Evolutionary conservation across 169 alveolate species (phyloP), one percentile per base, ranked within the genome.

Genomic region (Eimeria praecox): DNA sequence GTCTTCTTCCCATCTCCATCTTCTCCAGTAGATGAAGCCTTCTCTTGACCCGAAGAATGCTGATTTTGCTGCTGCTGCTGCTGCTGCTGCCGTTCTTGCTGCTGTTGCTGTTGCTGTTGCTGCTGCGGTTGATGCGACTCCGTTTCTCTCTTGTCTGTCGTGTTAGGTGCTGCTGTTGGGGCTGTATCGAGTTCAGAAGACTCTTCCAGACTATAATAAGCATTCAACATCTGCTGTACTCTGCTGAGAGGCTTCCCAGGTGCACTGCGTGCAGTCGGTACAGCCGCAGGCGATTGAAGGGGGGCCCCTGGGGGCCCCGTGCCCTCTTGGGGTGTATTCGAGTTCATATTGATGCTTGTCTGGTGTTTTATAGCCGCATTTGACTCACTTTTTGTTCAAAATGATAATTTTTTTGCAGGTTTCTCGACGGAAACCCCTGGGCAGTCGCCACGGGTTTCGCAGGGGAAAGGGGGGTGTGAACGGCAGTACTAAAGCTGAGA

Each of bases 171-270:
- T 20, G 8, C 40, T 40, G 62, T 30, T 4, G 38, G 22, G 24
- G 6, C 40, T 27, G 38, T 40, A 38, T 18, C 64, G 52, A 12
- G 24, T 6, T 22, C 30, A n/a, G 62, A 24, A 6, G 6, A 12
- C 12, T 83, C 91, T 66, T 83, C 91, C 52, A 83, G 27, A 42
- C 52, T 75, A 49, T 83, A 83, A 49, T 83, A 83, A 2, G 73
- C 73, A 30, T 83, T 62, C 73, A 83, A 49, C 91, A 83, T 83
- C 33, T 83, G 91, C 73, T 83, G 75, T 1, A 83, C 91, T 30
- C 91, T 16, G 73, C 91, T 83, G 91, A 20, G 91, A 22, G 91
- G 91, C 49, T 75, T 40, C 42, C 75, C 91, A 3, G 89, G 22
- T 12, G 38, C 46, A 8, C 46, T n/a, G 44, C 27, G 38, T 30